These are phyloP conservation scores for Lagenaria siceraria DNA, from an alignment of 306 rosid species.

Conservation along the genomic window DNA sequence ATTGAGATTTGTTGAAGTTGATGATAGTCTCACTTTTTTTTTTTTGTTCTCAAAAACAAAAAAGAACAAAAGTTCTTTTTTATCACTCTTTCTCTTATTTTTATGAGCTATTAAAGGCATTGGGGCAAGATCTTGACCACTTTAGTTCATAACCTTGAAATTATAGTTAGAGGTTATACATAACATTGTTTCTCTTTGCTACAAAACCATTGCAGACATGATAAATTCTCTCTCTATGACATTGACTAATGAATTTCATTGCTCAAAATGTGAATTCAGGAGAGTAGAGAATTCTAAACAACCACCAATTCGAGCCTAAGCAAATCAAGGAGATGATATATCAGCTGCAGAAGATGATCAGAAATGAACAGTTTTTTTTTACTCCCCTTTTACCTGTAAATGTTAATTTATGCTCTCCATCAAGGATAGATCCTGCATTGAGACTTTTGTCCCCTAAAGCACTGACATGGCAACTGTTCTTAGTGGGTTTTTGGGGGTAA, in stretches of 20 bases:
- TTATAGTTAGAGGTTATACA: slow-evolving; percentile 20
- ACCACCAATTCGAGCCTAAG: slow-evolving; percentile 52
- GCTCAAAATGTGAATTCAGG: slow-evolving; percentile 39
- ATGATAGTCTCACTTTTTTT: slow-evolving; percentile 24
- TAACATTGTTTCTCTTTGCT: neutral
- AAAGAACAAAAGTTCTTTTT: slow-evolving; percentile 53
- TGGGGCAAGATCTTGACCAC: slow-evolving; percentile 68
- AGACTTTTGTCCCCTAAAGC: slow-evolving; percentile 7
- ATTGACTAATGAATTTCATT: slow-evolving; percentile 1
- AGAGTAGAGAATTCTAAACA: slow-evolving; percentile 52
- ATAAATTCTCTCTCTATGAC: neutral
- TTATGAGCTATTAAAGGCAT: slow-evolving; percentile 60
- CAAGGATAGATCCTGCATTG: slow-evolving; percentile 16
- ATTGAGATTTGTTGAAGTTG: slow-evolving; percentile 28
- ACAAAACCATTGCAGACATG: neutral
- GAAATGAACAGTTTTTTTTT: slow-evolving; percentile 14
- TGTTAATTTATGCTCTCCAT: slow-evolving; percentile 2
- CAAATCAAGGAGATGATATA: slow-evolving; percentile 3
- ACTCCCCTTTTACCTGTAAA: neutral
- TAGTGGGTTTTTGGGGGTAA: slow-evolving; percentile 13
- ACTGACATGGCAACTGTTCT: slow-evolving; percentile 6
- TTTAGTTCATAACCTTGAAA: slow-evolving; percentile 43
- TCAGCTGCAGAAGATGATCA: neutral
- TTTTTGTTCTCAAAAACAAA: neutral
- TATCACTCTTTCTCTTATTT: slow-evolving; percentile 85